Conservation (phyloP, 345 rosid species). For the Acer negundo region DNA sequence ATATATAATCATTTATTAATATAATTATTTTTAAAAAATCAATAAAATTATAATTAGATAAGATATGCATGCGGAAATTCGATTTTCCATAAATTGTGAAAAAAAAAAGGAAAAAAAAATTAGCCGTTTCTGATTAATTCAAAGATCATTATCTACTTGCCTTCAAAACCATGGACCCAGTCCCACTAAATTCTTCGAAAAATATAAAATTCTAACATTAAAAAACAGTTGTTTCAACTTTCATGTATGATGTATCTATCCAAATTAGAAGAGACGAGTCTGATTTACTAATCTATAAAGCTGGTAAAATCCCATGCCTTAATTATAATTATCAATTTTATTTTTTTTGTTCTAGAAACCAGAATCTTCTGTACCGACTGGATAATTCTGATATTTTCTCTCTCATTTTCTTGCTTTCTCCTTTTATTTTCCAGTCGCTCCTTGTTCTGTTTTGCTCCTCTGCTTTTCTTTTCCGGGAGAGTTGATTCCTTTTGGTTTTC, state of each 20-base stretch:
- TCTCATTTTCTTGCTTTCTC: not conserved
- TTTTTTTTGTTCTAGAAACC: conserved; percentile 8
- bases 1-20: no score
- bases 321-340: not conserved
- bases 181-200: not conserved
- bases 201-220: not conserved
- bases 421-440: not conserved
- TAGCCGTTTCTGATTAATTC: not conserved
- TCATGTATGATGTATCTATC: no score
- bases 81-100: not conserved
- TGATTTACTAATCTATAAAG: conserved; percentile 4
- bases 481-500: conserved; percentile 22
- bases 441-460: conserved; percentile 11
- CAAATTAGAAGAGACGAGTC: not conserved
- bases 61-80: conserved; percentile 18
- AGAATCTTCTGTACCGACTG: conserved; percentile 5
- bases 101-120: no score
- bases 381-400: conserved; percentile 11
- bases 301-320: not conserved
- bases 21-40: no score
- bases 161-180: conserved; percentile 9
- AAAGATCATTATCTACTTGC: conserved; percentile 20
- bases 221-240: no score
- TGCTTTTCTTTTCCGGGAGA: conserved; percentile 25
- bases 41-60: not conserved